Percentiles rank a stretch among this genome's conserved stretches.
Evolutionary conservation across 148 eudicot species (phyloP).

Genomic region (Camellia japonica): DNA sequence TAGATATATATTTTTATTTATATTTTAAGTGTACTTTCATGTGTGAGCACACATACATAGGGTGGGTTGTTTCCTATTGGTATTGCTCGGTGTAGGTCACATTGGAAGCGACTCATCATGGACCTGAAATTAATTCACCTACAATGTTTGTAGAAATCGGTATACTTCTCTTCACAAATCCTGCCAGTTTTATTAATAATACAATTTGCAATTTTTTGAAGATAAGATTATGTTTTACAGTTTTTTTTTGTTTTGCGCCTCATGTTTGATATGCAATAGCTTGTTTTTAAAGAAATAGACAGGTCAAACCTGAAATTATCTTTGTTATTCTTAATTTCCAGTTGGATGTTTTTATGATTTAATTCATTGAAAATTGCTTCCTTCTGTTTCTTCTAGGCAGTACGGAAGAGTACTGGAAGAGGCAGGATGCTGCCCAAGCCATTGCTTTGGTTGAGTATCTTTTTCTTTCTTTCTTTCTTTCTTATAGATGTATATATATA

Average conservation of each 20-base stretch:
- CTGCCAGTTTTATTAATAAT: neutral
- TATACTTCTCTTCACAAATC: conserved; percentile 17
- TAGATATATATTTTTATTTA: neutral
- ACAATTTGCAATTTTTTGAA: neutral
- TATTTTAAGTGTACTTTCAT: neutral
- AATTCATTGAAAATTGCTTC: neutral
- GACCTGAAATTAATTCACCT: conserved; percentile 60
- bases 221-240: too few relatives aligned
- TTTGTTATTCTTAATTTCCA: neutral
- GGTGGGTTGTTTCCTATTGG: neutral
- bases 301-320: neutral
- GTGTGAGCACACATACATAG: neutral
- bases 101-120: conserved; percentile 75
- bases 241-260: too few relatives aligned
- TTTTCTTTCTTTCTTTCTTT: neutral
- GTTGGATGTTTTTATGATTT: conserved; percentile 9
- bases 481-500: neutral
- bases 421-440: conserved; percentile 69
- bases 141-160: conserved; percentile 71
- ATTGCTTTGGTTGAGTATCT: conserved; percentile 57
- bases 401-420: conserved; percentile 60
- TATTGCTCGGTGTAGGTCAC: conserved; percentile 46
- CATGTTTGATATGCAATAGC: too few relatives aligned
- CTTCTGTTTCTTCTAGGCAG: conserved; percentile 31
- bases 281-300: too few relatives aligned